These are phyloP conservation scores for Scheffersomyces stipitis DNA, from an alignment of 805 yeast genomes.

Conservation along the genomic window DNA sequence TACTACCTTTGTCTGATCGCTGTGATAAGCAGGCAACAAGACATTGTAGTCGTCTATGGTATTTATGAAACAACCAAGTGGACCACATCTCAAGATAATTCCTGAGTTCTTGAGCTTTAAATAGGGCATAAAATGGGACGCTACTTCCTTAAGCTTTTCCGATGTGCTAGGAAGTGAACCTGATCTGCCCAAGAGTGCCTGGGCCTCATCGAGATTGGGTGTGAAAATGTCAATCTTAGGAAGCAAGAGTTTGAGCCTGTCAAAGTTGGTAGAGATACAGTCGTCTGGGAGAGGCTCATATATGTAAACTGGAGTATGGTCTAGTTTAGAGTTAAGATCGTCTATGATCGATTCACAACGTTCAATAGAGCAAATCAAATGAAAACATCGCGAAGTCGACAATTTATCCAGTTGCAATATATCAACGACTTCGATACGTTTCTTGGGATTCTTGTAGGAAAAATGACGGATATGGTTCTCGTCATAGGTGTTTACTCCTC, in stretches of 20 bases:
- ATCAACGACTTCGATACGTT: slow-evolving; percentile 58
- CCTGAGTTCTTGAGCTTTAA: slow-evolving; percentile 31
- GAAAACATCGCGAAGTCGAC: slow-evolving; percentile 48
- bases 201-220: slow-evolving; percentile 86
- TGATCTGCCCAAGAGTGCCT: slow-evolving; percentile 53
- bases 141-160: slow-evolving; percentile 34
- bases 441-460: slow-evolving; percentile 60
- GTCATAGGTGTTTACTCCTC: slow-evolving; percentile 79
- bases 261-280: slow-evolving; percentile 52
- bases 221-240: slow-evolving; percentile 58
- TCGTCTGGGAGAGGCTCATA: slow-evolving; percentile 90
- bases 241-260: slow-evolving; percentile 35
- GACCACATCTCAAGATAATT: slow-evolving; percentile 74
- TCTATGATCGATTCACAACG: slow-evolving; percentile 53
- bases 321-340: slow-evolving; percentile 17
- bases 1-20: slow-evolving; percentile 30
- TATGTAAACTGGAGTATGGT: slow-evolving; percentile 44
- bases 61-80: slow-evolving; percentile 59
- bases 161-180: slow-evolving; percentile 40
- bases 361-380: slow-evolving; percentile 71
- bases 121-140: slow-evolving; percentile 4
- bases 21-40: slow-evolving; percentile 79
- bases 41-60: slow-evolving; percentile 20
- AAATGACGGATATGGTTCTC: slow-evolving; percentile 57
- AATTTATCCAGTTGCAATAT: slow-evolving; percentile 39